A percentile compares a stretch with the other conserved stretches of the same genome.
Conservation (phyloP, 2,329 filamentous ascomycete genomes). For the Aspergillus sp. region DNA sequence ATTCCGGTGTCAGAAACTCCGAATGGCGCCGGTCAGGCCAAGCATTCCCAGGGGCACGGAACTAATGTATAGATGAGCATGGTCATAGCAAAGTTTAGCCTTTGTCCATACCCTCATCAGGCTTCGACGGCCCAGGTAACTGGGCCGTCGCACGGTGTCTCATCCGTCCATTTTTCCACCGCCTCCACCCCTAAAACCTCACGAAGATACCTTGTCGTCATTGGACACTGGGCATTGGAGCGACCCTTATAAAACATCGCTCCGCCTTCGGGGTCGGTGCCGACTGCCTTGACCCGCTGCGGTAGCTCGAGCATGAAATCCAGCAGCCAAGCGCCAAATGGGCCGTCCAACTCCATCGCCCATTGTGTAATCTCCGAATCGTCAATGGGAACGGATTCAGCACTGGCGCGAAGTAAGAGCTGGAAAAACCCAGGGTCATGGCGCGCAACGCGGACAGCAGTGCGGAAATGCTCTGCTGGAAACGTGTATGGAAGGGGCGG, state of each 20-base stretch:
- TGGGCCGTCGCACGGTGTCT: slow-evolving; percentile 25
- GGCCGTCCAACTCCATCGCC: slow-evolving; percentile 34
- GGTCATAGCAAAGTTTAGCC: neutral
- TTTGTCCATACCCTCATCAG: neutral
- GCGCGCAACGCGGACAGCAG: slow-evolving; percentile 32
- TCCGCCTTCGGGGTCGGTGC: slow-evolving; percentile 17
- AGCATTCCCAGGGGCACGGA: neutral
- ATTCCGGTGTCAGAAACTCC: neutral
- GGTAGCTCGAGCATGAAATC: slow-evolving; percentile 41
- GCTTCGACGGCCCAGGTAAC: neutral
- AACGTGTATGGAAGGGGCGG: slow-evolving; percentile 30
- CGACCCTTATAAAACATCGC: slow-evolving; percentile 35
- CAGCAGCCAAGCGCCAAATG: slow-evolving; percentile 41
- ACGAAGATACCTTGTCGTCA: slow-evolving; percentile 29
- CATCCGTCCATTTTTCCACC: slow-evolving; percentile 31
- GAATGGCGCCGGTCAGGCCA: neutral
- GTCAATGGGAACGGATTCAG: slow-evolving; percentile 43
- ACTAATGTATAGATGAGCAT: neutral
- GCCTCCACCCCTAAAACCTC: slow-evolving; percentile 32
- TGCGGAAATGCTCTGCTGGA: slow-evolving; percentile 40
- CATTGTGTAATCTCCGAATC: slow-evolving; percentile 43
- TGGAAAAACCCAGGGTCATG: slow-evolving; percentile 35
- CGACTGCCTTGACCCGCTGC: slow-evolving; percentile 24
- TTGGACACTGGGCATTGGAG: slow-evolving; percentile 25
- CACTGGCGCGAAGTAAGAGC: slow-evolving; percentile 41